Base-by-base conservation (phyloP, 2,329 filamentous ascomycete genomes). In the Botrytis fragariae region DNA sequence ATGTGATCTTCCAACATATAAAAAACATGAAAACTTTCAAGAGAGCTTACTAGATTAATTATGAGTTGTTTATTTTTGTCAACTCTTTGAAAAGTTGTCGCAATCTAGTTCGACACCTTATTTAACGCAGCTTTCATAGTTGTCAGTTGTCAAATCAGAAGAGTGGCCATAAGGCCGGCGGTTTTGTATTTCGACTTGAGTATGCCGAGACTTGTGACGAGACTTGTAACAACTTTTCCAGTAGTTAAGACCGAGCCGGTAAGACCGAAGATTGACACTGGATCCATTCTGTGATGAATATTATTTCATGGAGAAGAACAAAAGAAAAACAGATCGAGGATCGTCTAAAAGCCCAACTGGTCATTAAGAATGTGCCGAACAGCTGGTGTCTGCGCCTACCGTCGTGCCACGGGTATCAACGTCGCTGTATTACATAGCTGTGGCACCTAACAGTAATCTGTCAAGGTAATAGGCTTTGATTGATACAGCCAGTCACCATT, bases 141-240 rank as follows among this genome's bases (percentile, higher is more conserved):
- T 5, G 59, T 64, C 14, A 71, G 32, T 16, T 64, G 59, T 9
- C 44, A 35, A 60, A 71, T 42, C n/a, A 71, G 20, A 29, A 57
- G 59, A 29, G 42, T 63, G 14, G 25, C 22, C 9, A 63, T 51
- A n/a, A 71, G 69, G 59, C 59, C 44, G 25, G 69, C 57, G 20
- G 0, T 29, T 22, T 71, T 25, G 1, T 63, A 71, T 63, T 57
- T 71, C 10, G 69, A 71, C 22, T 62, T 59, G 8, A 71, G 44
- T 22, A 8, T 37, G 10, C 32, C 18, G 22, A 71, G 32, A 22
- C 20, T 32, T n/a, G 51, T 42, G 29, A 71, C 10, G 37, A 22
- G 18, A 20, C 51, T 62, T 14, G 44, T 48, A 44, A 64, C 16
- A 3, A 63, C 12, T 20, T 63, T 60, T 35, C 59, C 44, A 22